Evolutionary conservation across 179 eudicot genomes (phyloP), one percentile per base, ranked within the genome.

Genomic region (Vitellaria paradoxa): DNA sequence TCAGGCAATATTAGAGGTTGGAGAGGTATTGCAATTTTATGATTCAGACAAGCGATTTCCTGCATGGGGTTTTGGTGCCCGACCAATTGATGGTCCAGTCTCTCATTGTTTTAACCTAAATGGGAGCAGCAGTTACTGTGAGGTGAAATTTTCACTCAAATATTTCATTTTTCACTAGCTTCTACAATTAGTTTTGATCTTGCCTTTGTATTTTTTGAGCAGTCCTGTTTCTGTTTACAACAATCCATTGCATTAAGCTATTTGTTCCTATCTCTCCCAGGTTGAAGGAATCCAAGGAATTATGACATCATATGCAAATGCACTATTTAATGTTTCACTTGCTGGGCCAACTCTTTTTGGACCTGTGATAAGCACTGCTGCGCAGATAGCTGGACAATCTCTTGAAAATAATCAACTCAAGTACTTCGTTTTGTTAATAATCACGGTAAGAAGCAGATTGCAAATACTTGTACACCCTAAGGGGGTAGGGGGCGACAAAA

Each of bases 21-120:
- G 95, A 81, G 99, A 90, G 81, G 92, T 96, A 47, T 68, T 96
- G 84, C 98, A 96, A 81, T 92, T 88, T 74, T 96, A 96, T 87
- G 97, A 94, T 84, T 85, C 95, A 78, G 98, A 96, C 83, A 91
- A 84, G 76, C 90, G 89, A 61, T 96, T 94, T 84, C 95, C 98
- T 76, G 91, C 99, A 57, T 96, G 98, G 98, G 99, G 99, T 56
- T 96, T 96, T 79, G 99, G 99, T 76, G 99, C 99, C 47, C 97
- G 97, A 72, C 99, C 99, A 56, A 94, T 96, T 65, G 98, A 96
- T 86, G 98, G 98, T 65, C 98, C 98, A 14, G 97, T 96, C 65
- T 96, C 98, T 76, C 99, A 96, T 83, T 96, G 98, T 82, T 96
- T 96, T 75, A 96, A 96, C 89, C 86, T 96, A 80, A 96, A 96